Evolutionary conservation across 495 filamentous ascomycete species (phyloP), one percentile per base, ranked within the genome.

Genomic region (Penicillium nucicola): DNA sequence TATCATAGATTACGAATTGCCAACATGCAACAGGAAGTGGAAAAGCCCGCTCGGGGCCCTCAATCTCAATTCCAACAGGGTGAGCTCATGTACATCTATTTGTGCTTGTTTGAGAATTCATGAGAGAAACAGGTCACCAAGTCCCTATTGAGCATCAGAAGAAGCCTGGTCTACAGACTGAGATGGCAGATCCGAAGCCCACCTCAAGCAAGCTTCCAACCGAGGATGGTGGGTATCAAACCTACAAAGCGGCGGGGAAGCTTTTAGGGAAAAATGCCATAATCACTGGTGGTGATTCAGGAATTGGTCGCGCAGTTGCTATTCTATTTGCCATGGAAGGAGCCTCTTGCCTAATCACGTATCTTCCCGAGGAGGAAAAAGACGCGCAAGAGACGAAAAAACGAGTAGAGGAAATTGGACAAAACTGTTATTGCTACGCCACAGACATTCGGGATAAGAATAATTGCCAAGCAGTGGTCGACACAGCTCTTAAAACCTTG

Each of bases 291-390:
- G 90, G 89, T 12, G 89, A 93, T 62, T 86, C 81, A 5, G 88
- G 89, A 13, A 93, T 93, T 57, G 88, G 90, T 13, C 84, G 88
- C 7, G 84, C 89, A 0, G 80, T 85, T 13, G 87, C 89, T 0
- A 82, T 92, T 13, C 74, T 95, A 0, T 92, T 84, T 48, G 88
- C 89, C 15, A 85, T 90, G 82, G 90, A 93, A 66, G 90, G 89
- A 4, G 88, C 89, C 11, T 82, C 86, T 37, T 82, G 79, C 39
- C 70, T 88, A 13, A 90, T 95, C 50, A 80, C 78, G 13, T 90
- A 92, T 58, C 72, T 90, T 0, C 85, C 86, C 0, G 80, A 87
- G 20, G 89, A 95, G 60, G 84, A 92, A 60, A 74, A 81, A 32
- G 89, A 92, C 55, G 89, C 88, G 0, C 73, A 84, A 52, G 82